These are phyloP conservation scores for Mycena alexandri DNA, from an alignment of 768 basidiomycete species.

Conservation along the genomic window DNA sequence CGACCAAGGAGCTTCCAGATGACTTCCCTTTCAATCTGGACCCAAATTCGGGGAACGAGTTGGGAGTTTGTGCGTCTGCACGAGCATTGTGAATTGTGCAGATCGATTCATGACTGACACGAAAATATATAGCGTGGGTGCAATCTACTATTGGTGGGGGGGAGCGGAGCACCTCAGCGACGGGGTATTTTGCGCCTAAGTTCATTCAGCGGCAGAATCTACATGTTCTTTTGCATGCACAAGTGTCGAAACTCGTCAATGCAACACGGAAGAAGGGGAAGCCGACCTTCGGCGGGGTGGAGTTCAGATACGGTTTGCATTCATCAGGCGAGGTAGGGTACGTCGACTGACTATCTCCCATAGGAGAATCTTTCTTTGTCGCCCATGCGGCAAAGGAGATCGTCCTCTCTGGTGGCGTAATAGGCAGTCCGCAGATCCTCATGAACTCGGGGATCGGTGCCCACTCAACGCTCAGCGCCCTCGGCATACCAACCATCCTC, in stretches of 20 bases:
- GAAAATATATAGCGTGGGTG: slow-evolving; percentile 41
- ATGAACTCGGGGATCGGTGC: slow-evolving; percentile 16
- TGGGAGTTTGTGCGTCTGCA: slow-evolving; percentile 41
- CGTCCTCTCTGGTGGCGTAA: slow-evolving; percentile 47
- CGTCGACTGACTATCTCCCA: background rate
- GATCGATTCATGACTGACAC: background rate
- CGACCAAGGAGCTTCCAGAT: too few species aligned
- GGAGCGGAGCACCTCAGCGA: slow-evolving; percentile 43
- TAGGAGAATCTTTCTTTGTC: slow-evolving; percentile 3
- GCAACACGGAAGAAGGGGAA: background rate
- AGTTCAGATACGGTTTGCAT: slow-evolving; percentile 27
- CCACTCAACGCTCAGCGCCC: background rate
- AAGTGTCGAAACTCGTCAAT: slow-evolving; percentile 36
- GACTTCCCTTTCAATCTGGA: too few species aligned
- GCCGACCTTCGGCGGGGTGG: slow-evolving; percentile 27
- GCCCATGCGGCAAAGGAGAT: slow-evolving; percentile 45
- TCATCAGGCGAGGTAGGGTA: background rate
- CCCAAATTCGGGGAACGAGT: slow-evolving; percentile 43
- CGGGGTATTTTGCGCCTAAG: slow-evolving; percentile 44
- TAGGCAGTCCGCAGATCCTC: slow-evolving; percentile 34
- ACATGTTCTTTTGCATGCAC: slow-evolving; percentile 40
- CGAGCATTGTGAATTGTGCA: background rate
- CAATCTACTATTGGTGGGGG: slow-evolving; percentile 42
- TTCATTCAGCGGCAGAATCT: slow-evolving; percentile 35
- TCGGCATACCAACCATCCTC: too few species aligned